Percentiles rank a stretch among this genome's conserved stretches.
These are phyloP conservation scores for Chamaenerion angustifolium DNA, from an alignment of 345 rosid species.

Conservation along the genomic window DNA sequence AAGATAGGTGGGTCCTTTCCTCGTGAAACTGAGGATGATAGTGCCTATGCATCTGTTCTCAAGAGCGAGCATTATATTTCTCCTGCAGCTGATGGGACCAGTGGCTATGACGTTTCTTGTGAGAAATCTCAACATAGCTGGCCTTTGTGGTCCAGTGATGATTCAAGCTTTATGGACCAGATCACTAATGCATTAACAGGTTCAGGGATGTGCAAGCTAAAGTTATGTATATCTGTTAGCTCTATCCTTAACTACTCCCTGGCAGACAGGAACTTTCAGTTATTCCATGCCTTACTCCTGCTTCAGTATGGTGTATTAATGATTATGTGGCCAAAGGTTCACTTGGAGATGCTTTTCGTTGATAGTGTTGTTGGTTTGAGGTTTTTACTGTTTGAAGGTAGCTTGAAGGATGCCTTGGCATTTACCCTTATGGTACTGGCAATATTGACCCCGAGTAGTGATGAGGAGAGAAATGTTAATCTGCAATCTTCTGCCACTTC, in stretches of 20 bases:
- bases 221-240: constrained; percentile 20
- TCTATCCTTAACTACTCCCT: constrained; percentile 20
- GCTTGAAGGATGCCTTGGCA: constrained; percentile 53
- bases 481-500: constrained; percentile 55
- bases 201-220: constrained; percentile 22
- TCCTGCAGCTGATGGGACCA: constrained; percentile 12
- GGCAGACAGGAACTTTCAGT: constrained; percentile 24
- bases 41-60: constrained; percentile 6
- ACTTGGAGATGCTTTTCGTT: constrained; percentile 79
- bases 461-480: constrained; percentile 32
- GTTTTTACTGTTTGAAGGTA: constrained; percentile 67
- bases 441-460: constrained; percentile 31
- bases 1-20: constrained; percentile 14
- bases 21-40: constrained; percentile 12
- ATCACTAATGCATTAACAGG: constrained; percentile 15
- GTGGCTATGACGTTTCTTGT: background rate
- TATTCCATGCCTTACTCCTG: constrained; percentile 24
- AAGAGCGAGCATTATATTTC: constrained; percentile 12
- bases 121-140: constrained; percentile 16
- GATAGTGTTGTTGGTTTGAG: constrained; percentile 63
- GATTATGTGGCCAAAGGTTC: constrained; percentile 52
- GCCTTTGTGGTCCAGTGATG: constrained; percentile 24
- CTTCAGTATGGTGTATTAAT: constrained; percentile 46
- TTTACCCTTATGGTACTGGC: constrained; percentile 40
- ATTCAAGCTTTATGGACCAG: constrained; percentile 2